Base-by-base conservation (phyloP, 768 basidiomycete species). In the Naganishia kalamii region DNA sequence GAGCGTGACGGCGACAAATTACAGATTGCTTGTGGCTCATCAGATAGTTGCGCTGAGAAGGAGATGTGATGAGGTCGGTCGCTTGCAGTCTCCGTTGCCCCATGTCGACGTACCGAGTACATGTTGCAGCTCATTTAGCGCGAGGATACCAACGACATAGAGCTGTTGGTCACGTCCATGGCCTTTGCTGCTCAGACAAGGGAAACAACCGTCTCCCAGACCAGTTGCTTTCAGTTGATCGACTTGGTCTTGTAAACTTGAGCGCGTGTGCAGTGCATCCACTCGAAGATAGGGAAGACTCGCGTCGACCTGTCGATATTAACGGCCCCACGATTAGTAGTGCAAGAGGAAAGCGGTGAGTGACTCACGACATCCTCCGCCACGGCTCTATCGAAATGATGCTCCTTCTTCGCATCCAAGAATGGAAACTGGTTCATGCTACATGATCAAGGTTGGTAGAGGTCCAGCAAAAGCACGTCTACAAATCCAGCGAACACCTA, bases 61-160 rank as follows among this genome's bases (percentile, higher is more conserved):
- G n/a, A 37, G 46, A 15, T 33, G 41, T 12, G 54, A 52, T 37
- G 0, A 21, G 46, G 60, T n/a, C n/a, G n/a, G n/a, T n/a, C n/a
- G n/a, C n/a, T n/a, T n/a, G n/a, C n/a, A n/a, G n/a, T n/a, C n/a
- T n/a, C n/a, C n/a, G 44, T 1, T 37, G 50, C 27, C 23, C 5
- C 4, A 27, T 17, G 4, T n/a, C n/a, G n/a, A 61, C 86, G 61
- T 76, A 91, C 89, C 84, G 4, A 99, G 80, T 5, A 90, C 92
- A 77, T 98, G 92, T 72, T 96, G 92, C 15, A 99, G 84, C 78
- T 99, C 96, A 71, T 87, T 93, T 30, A 86, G 84, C 0, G 92
- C 91, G 65, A 98, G 88, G 75, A 93, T 93, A 7, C 92, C 96
- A 40, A 90, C 83, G 82, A 96, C 83, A 41, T 89, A 83, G 71